Conservation (phyloP, 176 grass and related monocot genomes). For the Dendrocalamus sinicus region DNA sequence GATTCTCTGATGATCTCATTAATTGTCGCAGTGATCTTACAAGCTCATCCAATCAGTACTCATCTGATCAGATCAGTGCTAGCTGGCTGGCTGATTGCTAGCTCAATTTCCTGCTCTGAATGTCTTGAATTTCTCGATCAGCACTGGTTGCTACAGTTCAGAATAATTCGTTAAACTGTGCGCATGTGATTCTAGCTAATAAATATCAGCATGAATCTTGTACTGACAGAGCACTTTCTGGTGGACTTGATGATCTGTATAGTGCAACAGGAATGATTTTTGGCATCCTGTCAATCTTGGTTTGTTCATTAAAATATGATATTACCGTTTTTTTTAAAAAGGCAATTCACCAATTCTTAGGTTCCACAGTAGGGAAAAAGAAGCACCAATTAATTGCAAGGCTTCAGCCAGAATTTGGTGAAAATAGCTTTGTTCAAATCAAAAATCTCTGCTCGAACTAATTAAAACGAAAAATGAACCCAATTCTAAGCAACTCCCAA, state of each 20-base stretch:
- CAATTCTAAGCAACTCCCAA: conserved; percentile 56
- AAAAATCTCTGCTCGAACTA: conserved; percentile 52
- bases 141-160: not conserved
- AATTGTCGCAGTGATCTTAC: conserved; percentile 34
- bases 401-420: conserved; percentile 42
- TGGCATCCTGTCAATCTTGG: not conserved
- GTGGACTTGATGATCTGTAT: not conserved
- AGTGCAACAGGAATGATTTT: not conserved
- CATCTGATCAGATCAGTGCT: conserved; percentile 2
- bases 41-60: conserved; percentile 30
- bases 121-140: not conserved
- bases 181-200: conserved; percentile 3
- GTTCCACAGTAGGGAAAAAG: not conserved
- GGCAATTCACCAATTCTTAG: not conserved
- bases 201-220: conserved; percentile 7
- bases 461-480: conserved; percentile 26
- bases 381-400: conserved; percentile 7
- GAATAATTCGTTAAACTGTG: not conserved
- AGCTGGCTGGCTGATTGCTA: not conserved
- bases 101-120: not conserved
- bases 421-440: conserved; percentile 65
- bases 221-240: conserved; percentile 4
- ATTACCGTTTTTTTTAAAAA: not conserved
- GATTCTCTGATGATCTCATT: conserved; percentile 47
- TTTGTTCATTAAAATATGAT: not conserved